Evolutionary conservation across 352 stramenopile species (phyloP), one percentile per base, ranked within the genome.

Genomic region (Globisporangium irregulare): DNA sequence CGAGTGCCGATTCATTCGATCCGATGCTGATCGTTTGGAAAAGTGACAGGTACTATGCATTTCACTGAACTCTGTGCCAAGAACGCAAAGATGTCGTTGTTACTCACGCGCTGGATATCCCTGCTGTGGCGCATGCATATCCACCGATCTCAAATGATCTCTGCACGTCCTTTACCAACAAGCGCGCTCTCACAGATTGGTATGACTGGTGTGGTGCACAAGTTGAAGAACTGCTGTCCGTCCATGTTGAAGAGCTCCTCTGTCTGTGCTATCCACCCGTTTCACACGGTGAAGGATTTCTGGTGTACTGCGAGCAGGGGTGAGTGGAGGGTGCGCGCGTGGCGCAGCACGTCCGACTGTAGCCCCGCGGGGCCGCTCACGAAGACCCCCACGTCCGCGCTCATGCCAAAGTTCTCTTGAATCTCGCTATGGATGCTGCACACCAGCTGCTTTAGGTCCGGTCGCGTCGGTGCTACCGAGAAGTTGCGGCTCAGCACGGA

Each of bases 201-300:
- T 18, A n/a, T 18, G 15, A 22, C 18, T n/a, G 41, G 15, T n/a
- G 15, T 50, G 41, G 15, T 50, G 41, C 15, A n/a, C 41, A 50
- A 50, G 15, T 50, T n/a, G 41, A 50, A 50, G 41, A 50, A 18
- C 38, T 46, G 36, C 0, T 14, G 38, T 46, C 41, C 15, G 14
- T 18, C 4, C 41, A 50, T 9, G 41, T 50, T 50, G 41, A 50
- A 50, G 41, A 50, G 41, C 27, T 32, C 3, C 41, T 50, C 41
- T 50, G 22, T 50, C 41, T 18, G 15, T n/a, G 15, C 6, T n/a
- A 50, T 50, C 41, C 41, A 50, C 15, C 15, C 41, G 9, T 50
- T 50, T 59, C 59, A 88, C 68, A 88, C 60, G 7, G 79, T 56
- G 41, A 88, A 88, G 14, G 78, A 83, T 41, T 88, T 88, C 36